A percentile compares a stretch with the other conserved stretches of the same genome.
Evolutionary conservation across 176 grass and related monocot species (phyloP).

Genomic region (Poa annua): DNA sequence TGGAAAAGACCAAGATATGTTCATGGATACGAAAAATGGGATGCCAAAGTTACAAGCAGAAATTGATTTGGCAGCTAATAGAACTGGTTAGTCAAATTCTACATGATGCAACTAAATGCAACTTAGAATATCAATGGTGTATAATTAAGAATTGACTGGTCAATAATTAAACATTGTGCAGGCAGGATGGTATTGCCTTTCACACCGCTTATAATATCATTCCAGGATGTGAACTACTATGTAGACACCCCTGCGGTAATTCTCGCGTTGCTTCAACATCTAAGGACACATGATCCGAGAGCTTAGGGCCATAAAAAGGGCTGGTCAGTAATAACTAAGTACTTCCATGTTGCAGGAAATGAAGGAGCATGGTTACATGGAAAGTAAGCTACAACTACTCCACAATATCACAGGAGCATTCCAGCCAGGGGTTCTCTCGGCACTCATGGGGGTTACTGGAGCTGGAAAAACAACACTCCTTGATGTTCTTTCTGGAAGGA

Average conservation of each 20-base stretch:
- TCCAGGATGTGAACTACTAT: constrained; percentile 83
- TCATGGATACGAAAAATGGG: not conserved
- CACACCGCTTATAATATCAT: constrained; percentile 72
- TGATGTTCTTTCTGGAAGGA: constrained; percentile 81
- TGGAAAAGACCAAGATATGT: constrained; percentile 22
- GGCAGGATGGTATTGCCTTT: constrained; percentile 83
- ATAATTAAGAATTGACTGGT: not conserved
- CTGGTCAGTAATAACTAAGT: not conserved
- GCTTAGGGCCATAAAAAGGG: not conserved
- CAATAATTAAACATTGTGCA: constrained; percentile 37
- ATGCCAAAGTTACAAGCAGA: constrained; percentile 28
- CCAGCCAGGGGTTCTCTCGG: constrained; percentile 66
- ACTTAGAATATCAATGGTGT: not conserved
- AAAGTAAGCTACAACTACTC: constrained; percentile 66
- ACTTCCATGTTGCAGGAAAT: constrained; percentile 57
- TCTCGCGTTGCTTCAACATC: not conserved
- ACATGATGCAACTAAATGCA: not conserved
- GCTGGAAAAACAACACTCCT: constrained; percentile 85
- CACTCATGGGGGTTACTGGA: constrained; percentile 76
- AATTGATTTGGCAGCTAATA: constrained; percentile 19
- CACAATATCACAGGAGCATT: constrained; percentile 74
- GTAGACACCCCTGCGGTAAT: constrained; percentile 73
- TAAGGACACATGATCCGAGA: not conserved
- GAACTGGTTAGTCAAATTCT: constrained; percentile 43
- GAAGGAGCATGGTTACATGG: constrained; percentile 61